Base-by-base conservation (phyloP, 2,329 filamentous ascomycete species). In the Botrytis tulipae region DNA sequence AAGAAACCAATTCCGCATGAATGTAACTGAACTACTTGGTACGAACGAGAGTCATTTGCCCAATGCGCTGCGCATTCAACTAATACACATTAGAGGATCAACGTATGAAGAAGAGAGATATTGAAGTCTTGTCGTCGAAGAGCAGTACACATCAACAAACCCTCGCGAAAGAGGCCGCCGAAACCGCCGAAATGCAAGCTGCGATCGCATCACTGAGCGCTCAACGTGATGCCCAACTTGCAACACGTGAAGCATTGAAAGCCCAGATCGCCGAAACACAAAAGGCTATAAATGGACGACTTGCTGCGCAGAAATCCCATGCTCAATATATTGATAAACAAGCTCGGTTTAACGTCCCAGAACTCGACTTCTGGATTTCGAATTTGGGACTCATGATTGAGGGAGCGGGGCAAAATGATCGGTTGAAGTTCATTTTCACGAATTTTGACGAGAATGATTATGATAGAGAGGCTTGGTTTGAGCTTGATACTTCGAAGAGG, bases 361-460 rank as follows among this genome's bases (percentile, higher is more conserved):
- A 99, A 84, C 87, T 99, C 63, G 93, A 95, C 78, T 98, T 98
- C 81, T 99, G 96, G 96, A 93, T 97, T 82, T 92, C 92, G 72
- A 96, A 95, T 81, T 85, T 99, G 74, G 95, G 95, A 74, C 83
- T 98, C 81, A 87, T 92, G 75, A 97, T 99, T 80, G 95, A 98
- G 81, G 95, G 95, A 2, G 93, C 93, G 0, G 95, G 93, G 1
- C 88, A 89, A 80, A 91, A 93, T 76, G 95, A 98, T 83, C 88
- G 93, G 40, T 86, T 99, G 78, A 95, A 95, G 82, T 97, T 99
- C 82, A 88, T 96, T 3, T 99, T 94, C 81, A 92, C 90, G 42
- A 93, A 97, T 82, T 86, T 98, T 63, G 90, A 97, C 80, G 94
- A 97, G 84, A 89, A 90, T 79, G 91, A 96, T 80, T 95, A 93